These are phyloP conservation scores for Puccinia triticina DNA, from an alignment of 1,284 basidiomycete species.

Conservation along the genomic window DNA sequence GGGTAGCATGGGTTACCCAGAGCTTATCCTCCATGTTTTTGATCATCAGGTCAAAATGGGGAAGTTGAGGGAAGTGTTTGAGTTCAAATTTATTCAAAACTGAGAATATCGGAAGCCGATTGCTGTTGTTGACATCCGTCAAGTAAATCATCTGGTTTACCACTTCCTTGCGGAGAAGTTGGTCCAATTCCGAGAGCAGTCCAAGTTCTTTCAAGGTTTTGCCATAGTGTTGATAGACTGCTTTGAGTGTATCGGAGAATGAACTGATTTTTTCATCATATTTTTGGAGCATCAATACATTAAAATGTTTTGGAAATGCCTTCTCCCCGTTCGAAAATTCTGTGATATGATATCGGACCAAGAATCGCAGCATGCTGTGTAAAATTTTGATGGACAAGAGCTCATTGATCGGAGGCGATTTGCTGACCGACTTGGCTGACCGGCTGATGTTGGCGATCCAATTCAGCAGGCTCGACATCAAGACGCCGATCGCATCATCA, in stretches of 20 bases:
- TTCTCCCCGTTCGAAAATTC: background rate
- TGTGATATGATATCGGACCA: background rate
- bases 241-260: background rate
- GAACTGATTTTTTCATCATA: background rate
- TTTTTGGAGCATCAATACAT: too few species aligned
- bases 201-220: background rate
- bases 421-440: too few species aligned
- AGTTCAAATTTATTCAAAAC: too few species aligned
- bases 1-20: too few species aligned
- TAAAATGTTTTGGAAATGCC: background rate
- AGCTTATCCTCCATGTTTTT: too few species aligned
- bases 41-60: too few species aligned
- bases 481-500: background rate
- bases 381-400: background rate
- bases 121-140: background rate
- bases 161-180: background rate
- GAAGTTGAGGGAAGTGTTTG: too few species aligned
- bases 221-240: background rate
- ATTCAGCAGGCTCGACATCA: background rate
- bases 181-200: background rate
- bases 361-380: background rate
- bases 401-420: background rate
- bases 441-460: background rate
- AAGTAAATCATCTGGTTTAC: background rate
- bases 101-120: background rate